Evolutionary conservation across 208 protist genomes (phyloP), one percentile per base, ranked within the genome.

Genomic region (Wallacemonas sp.): DNA sequence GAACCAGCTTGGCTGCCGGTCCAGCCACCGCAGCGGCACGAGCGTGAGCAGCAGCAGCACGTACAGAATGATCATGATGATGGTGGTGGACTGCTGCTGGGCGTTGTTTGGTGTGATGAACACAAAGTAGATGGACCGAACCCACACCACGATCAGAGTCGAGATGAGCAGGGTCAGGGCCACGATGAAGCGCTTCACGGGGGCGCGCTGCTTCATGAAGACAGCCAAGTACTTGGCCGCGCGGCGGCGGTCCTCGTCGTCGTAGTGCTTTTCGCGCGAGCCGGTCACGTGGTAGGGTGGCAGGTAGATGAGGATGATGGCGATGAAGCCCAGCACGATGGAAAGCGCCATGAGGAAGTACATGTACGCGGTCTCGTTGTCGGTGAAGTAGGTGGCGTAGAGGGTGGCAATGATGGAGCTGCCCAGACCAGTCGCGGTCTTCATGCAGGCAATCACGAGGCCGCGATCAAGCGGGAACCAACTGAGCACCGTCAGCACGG

Each of bases 401-500:
- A 80, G 23, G 12, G 74, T 80, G 19, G 74, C 63, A 33, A 85
- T 67, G 36, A 85, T 65, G 47, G 78, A 74, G 19, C 68, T 41
- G 30, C 74, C 68, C 17, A 85, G 56, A 29, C 78, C 78, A n/a
- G 67, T 80, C 44, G 76, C 77, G 16, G 78, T 80, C 57, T 85
- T 85, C 43, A 70, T 70, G 29, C 65, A 68, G 0, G 68, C 78
- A 27, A 85, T 65, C 2, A 85, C 64, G 16, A 78, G 55, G 14
- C 78, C 78, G 33, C 78, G 78, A 46, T 81, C 74, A 23, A 85
- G 48, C 14, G 78, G 78, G 36, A 85, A 85, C 74, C 74, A 81
- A 43, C 73, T 80, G 26, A 85, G 57, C n/a, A 73, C 47, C 38
- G 78, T 81, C 48, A 85, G 46, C 16, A 85, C 64, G 33, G 74